Conservation (phyloP, 1,284 basidiomycete genomes). For the Cryptococcus sp. region DNA sequence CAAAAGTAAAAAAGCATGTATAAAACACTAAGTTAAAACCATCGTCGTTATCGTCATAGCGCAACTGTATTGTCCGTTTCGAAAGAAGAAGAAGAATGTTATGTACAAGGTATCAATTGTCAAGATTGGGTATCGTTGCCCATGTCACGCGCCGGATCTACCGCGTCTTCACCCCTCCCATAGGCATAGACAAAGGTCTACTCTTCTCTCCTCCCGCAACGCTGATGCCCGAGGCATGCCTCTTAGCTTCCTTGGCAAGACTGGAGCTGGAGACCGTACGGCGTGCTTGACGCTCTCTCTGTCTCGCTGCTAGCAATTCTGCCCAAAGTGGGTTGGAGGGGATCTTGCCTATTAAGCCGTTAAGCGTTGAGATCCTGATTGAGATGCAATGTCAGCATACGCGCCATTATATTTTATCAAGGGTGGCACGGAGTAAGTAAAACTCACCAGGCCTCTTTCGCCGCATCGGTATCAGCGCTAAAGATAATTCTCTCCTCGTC, state of each 20-base stretch:
- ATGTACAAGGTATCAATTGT: too few relatives aligned
- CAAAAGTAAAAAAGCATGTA: background rate
- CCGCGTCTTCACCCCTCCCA: background rate
- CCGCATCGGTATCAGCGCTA: constrained; percentile 86
- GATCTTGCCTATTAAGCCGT: constrained; percentile 77
- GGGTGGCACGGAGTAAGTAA: background rate
- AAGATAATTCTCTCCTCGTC: constrained; percentile 80
- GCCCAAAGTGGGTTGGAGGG: constrained; percentile 89
- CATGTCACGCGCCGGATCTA: too few relatives aligned
- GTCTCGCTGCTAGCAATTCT: constrained; percentile 61
- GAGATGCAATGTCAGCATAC: background rate
- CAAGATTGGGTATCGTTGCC: too few relatives aligned
- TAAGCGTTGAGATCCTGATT: constrained; percentile 74
- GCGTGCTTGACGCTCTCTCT: constrained; percentile 15
- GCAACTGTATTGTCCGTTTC: too few relatives aligned
- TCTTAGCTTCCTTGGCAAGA: constrained; percentile 16
- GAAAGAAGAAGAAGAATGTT: too few relatives aligned
- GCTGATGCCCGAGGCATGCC: background rate
- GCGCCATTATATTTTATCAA: background rate
- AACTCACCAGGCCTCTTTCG: constrained; percentile 81
- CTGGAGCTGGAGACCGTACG: constrained; percentile 13
- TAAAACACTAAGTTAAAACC: too few relatives aligned
- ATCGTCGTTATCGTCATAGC: too few relatives aligned
- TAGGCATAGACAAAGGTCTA: background rate
- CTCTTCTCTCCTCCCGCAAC: background rate